Evolutionary conservation across 257 asterid species (phyloP), one percentile per base, ranked within the genome.

Genomic region (Perilla frutescens): DNA sequence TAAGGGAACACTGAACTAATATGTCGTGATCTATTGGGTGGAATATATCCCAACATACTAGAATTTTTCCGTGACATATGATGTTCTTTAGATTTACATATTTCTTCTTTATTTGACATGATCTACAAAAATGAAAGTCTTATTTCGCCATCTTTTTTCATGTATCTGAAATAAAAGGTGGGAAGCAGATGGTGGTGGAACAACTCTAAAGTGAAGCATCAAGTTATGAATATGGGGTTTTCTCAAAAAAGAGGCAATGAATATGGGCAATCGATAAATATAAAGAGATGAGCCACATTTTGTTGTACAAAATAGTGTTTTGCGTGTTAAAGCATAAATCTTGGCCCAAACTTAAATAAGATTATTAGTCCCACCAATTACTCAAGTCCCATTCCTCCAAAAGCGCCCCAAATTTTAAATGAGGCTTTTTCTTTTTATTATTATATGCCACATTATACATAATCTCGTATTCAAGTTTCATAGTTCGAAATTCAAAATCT

Each of bases 131-230:
- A 0, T 20, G 26, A 20, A 20, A 20, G 26, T 20, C 26, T 20
- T 20, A 20, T 20, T 20, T 20, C 26, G 26, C 26, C 26, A 20
- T 20, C 26, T 20, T 20, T 20, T 20, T 20, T 20, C 26, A 20
- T 20, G 26, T 20, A 14, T 4, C 0, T 4, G 29, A 5, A 45
- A 34, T 10, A 6, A 58, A 72, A 63, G 70, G 77, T 49, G 66
- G 85, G 80, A 67, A 74, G 78, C 82, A 74, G 47, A 77, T 70
- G 40, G 70, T 64, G 76, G 76, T 81, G 85, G 85, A 74, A 66
- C 81, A 81, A 74, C 79, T 78, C 76, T 59, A 78, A 78, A 75
- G 85, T 31, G 61, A 72, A 43, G 12, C 0, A 61, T 61, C 6
- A 61, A 44, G 5, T 11, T 9, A 10, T 14, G 70, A 67, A 53